These are phyloP conservation scores for Sextonia rubra DNA, from an alignment of 164 flowering plant genomes.

Conservation along the genomic window DNA sequence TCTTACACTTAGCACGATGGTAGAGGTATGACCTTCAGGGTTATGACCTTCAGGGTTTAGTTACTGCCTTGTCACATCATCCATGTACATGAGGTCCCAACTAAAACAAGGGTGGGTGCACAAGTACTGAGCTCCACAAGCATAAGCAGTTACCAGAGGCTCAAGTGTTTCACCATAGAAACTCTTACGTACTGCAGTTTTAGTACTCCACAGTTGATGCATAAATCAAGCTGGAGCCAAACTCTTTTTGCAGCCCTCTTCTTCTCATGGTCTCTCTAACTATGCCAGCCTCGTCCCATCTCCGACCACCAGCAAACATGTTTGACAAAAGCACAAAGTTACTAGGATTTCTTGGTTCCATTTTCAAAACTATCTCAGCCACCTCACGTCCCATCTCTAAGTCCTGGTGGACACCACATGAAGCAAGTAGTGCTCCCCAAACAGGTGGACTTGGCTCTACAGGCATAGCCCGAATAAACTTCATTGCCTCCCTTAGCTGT, in stretches of 20 bases:
- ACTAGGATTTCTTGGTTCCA: not conserved
- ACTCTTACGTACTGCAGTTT: too few species aligned
- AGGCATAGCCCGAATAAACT: not conserved
- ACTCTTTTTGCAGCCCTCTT: not conserved
- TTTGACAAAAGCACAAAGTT: not conserved
- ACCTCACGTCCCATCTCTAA: not conserved
- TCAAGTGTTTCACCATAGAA: too few species aligned
- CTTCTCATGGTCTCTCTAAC: slow-evolving; percentile 2
- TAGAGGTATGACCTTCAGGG: too few species aligned
- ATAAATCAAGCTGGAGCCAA: not conserved
- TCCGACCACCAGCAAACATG: not conserved
- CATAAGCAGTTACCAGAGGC: too few species aligned
- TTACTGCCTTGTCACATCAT: too few species aligned
- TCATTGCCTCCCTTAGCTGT: not conserved
- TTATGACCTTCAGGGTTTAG: too few species aligned
- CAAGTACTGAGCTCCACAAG: too few species aligned
- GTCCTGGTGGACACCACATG: not conserved
- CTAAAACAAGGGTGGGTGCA: too few species aligned
- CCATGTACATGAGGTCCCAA: too few species aligned
- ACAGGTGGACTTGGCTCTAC: not conserved
- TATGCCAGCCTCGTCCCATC: not conserved
- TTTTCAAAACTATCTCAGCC: not conserved
- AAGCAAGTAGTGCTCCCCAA: not conserved
- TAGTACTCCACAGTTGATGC: not conserved
- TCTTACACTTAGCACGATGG: too few species aligned